Base-by-base conservation (phyloP, 257 asterid species). In the Ilex asprella region DNA sequence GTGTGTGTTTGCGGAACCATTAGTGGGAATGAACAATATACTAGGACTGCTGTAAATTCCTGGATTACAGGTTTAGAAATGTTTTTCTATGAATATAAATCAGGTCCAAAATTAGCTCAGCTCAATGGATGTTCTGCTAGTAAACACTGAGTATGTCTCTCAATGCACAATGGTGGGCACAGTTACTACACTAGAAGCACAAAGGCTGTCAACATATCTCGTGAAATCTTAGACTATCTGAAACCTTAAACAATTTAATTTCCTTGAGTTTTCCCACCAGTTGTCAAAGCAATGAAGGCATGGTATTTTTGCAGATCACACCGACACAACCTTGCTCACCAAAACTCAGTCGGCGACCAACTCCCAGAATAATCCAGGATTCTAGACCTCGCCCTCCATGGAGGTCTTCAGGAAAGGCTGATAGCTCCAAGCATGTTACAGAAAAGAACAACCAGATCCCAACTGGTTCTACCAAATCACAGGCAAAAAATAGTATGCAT, bases 301-400 rank as follows among this genome's bases (percentile, higher is more conserved):
- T 53, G 27, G 4, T 2, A 53, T 10, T 35, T 47, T 10, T 63
- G 80, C 80, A 89, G 91, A 59, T 66, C 59, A 69, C 81, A 30
- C 55, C 55, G 29, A 71, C 29, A 1, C 72, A 58, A 55, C 67
- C 73, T 27, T 55, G 47, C 61, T 73, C 73, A 5, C 80, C 80
- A 7, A 75, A 80, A 74, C 35, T 64, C 1, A 69, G 65, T 65
- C 76, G 73, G 56, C 74, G 75, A 61, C 70, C 64, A 58, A 66
- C 73, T 39, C 60, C 75, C 41, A 82, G 30, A 1, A 53, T 71
- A 78, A 73, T 67, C 54, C 80, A 74, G 31, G 81, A 68, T 39
- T 71, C 62, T 49, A 71, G 64, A 46, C 55, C 74, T 51, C 80
- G 81, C 54, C 95, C 88, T 35, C 87, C 78, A 7, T 83, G 97